Evolutionary conservation across 1,139 yeast species (phyloP).

Genomic region (Arxiozyma slooffiae): DNA sequence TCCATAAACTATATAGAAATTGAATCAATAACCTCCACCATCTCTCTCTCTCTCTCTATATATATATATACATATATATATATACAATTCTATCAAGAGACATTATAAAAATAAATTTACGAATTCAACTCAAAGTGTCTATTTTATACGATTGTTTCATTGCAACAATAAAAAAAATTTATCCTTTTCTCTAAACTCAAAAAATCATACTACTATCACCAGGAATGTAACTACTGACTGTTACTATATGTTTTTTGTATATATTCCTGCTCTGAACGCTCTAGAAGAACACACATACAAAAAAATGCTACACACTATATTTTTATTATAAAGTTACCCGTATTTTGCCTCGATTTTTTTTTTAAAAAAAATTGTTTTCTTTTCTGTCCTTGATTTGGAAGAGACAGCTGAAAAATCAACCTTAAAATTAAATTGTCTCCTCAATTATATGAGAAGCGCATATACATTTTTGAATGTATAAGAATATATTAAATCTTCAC

Average conservation of each 20-base stretch:
- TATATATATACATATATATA: too few species aligned
- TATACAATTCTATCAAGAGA: background rate
- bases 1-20: too few species aligned
- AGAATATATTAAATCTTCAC: background rate
- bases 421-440: background rate
- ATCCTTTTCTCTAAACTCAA: too few species aligned
- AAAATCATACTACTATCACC: too few species aligned
- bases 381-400: slow-evolving; percentile 1
- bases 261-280: too few species aligned
- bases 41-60: too few species aligned
- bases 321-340: background rate
- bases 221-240: background rate
- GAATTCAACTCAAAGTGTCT: too few species aligned
- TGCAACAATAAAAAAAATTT: too few species aligned
- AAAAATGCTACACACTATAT: background rate
- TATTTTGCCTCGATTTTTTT: background rate
- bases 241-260: too few species aligned
- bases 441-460: background rate
- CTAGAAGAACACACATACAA: background rate
- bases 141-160: too few species aligned
- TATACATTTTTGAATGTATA: background rate
- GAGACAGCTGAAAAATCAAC: background rate
- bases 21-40: background rate
- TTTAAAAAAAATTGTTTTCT: background rate
- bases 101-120: background rate